Evolutionary conservation across 768 basidiomycete genomes (phyloP), one percentile per base, ranked within the genome.

Genomic region (Suillus lakei): DNA sequence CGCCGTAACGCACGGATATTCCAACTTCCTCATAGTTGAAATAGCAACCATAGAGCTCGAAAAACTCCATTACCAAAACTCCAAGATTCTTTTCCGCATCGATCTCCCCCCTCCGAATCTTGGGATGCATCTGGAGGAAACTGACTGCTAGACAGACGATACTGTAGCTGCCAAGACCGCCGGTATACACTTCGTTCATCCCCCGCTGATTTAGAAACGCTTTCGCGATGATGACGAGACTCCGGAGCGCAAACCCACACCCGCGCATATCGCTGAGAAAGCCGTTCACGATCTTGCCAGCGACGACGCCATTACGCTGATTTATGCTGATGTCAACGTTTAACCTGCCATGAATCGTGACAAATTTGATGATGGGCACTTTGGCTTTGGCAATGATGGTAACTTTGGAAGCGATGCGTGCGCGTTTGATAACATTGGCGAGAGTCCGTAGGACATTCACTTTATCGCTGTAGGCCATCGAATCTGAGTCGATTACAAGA

Each of bases 121-220:
- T 97, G 2, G 98, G 98, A 71, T 99, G 98, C 85, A 98, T 93
- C 84, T 99, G 98, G 56, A 99, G 81, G 75, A 99, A 99, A 76
- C 89, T 94, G 69, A 98, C 87, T 13, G 91, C 95, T 63, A 99
- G 77, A 76, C 94, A 98, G 63, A 98, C 95, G 65, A 98, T 94
- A 69, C 91, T 90, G 75, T 98, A 99, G 73, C 93, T 95, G 26
- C 97, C 96, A 41, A 99, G 77, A 2, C 98, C 98, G 9, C 98
- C 97, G 0, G 91, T 92, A 76, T 91, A 98, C n/a, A 99, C 97
- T 77, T 99, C 98, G 76, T 99, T 99, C 95, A 98, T 93, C 34
- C 87, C 87, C 46, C 96, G 83, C 74, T 98, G 95, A 68, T 84
- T 86, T 62, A 99, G 83, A 77, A 98, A 99, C 3, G 91, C 86